Percentiles rank a stretch among this genome's conserved stretches.
These are phyloP conservation scores for Paulownia fortunei DNA, from an alignment of 257 asterid species.

Conservation along the genomic window DNA sequence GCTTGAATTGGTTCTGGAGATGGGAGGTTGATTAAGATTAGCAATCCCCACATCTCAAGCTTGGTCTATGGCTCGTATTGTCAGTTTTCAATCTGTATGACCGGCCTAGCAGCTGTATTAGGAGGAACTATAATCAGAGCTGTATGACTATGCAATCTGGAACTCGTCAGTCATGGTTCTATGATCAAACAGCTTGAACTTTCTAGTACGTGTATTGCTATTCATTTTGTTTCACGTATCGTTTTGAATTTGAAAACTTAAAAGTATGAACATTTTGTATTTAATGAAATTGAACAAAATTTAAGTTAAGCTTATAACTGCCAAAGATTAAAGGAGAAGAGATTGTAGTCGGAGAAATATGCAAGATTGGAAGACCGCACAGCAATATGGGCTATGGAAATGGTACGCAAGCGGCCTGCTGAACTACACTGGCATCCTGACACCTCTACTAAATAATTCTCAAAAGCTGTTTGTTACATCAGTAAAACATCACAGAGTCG, in stretches of 20 bases:
- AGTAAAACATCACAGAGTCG: background rate
- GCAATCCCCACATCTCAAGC: slow-evolving; percentile 29
- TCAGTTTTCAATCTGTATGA: slow-evolving; percentile 19
- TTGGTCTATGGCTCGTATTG: slow-evolving; percentile 14
- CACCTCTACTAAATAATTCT: background rate
- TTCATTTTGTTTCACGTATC: background rate
- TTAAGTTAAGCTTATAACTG: background rate
- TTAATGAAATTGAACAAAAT: background rate
- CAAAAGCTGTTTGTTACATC: background rate
- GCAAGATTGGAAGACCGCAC: background rate
- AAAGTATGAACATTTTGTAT: background rate
- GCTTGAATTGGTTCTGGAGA: slow-evolving; percentile 35
- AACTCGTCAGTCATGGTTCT: slow-evolving; percentile 22
- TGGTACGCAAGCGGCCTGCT: background rate
- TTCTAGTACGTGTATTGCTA: background rate
- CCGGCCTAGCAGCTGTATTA: slow-evolving; percentile 26
- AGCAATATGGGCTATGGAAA: too few species aligned
- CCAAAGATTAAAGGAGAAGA: background rate
- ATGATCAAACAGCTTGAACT: slow-evolving; percentile 21
- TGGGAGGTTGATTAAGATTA: slow-evolving; percentile 30
- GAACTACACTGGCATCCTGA: background rate
- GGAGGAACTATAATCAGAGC: slow-evolving; percentile 31
- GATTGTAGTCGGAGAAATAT: background rate
- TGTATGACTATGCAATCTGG: slow-evolving; percentile 41
- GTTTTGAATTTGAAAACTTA: background rate